Evolutionary conservation across 2,329 filamentous ascomycete species (phyloP), one percentile per base, ranked within the genome.

Genomic region (Aspergillus aculeatus): DNA sequence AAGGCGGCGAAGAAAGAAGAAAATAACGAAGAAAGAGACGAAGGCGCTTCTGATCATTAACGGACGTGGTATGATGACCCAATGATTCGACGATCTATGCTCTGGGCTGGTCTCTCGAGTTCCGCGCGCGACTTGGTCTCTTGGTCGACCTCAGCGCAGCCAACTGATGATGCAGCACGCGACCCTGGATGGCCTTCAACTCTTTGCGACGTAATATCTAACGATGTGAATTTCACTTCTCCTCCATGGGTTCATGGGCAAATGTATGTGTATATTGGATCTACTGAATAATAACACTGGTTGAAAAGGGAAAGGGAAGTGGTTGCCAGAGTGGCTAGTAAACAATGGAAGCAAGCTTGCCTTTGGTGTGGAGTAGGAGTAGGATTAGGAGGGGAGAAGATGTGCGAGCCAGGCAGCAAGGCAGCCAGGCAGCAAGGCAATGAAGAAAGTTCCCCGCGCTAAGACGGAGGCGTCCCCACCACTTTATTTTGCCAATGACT

Each of bases 21-120:
- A n/a, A 23, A 60, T 47, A 12, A 21, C 19, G 38, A 54, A 54
- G 47, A 47, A 24, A 48, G 48, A 16, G 41, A 52, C 48, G 47
- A 41, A 50, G 44, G 24, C 31, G 44, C 29, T 48, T 48, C n/a
- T 35, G 50, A 23, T 49, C 44, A n/a, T 53, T 44, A 55, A 35
- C 59, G 21, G 59, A 58, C 29, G 53, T 54, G 56, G 38, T 49
- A 47, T 57, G 55, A 32, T 24, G 55, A 47, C 56, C 32, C 26
- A 53, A 50, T 16, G 41, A 32, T 47, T 49, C 44, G 38, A 9
- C 35, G 24, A 49, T 26, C 29, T 50, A 16, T 56, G 35, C 21
- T 54, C 38, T 19, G 24, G 52, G 35, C 50, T 53, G 32, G 23
- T 41, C 38, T 44, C 16, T 44, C n/a, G 38, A 44, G 38, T 16